Evolutionary conservation across 1,139 yeast species (phyloP), one percentile per base, ranked within the genome.

Genomic region (Scheffersomyces segobiensis): DNA sequence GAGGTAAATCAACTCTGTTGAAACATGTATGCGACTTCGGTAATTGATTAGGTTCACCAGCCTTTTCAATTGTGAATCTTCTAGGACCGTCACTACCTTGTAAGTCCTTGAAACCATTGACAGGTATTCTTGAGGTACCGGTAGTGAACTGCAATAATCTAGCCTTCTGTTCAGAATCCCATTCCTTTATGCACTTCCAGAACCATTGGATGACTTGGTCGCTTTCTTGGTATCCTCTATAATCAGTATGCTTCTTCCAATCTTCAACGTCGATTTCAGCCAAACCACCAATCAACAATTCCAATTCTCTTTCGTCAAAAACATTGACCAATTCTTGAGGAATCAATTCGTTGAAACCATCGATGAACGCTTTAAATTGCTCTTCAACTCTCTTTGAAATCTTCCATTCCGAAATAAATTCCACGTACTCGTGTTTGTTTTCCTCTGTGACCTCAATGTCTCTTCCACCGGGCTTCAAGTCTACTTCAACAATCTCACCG

Each of bases 11-110:
- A 58, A 92, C 96, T 77, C 97, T 87, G 79, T 92, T 92, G 82
- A 92, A 92, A 82, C 97, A 92, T 12, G 97, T 92, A 73, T 96
- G 99, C 26, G 97, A 90, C 75, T 95, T 95, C 53, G 99, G 99
- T 68, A 95, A 83, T 78, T 93, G 97, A 69, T 88, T 88, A 49
- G 90, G 73, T 72, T 95, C 98, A 59, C 99, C 99, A 6, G 98
- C 98, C 75, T 93, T 93, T 75, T 96, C 99, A 74, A 95, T 93
- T 7, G 99, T 95, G 74, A 96, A 96, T 71, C 98, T 86, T 81
- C 99, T 90, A 56, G 99, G 99, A 59, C 99, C 99, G 77, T 95
- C 99, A 21, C 97, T 90, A 63, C 99, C 99, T 78, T 95, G 99
- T 67, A 95, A 82, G 77, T 95, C 99, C 76, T 95, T 95, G 81